Base-by-base conservation (phyloP, 352 stramenopile genomes). In the Phytophthora pini region DNA sequence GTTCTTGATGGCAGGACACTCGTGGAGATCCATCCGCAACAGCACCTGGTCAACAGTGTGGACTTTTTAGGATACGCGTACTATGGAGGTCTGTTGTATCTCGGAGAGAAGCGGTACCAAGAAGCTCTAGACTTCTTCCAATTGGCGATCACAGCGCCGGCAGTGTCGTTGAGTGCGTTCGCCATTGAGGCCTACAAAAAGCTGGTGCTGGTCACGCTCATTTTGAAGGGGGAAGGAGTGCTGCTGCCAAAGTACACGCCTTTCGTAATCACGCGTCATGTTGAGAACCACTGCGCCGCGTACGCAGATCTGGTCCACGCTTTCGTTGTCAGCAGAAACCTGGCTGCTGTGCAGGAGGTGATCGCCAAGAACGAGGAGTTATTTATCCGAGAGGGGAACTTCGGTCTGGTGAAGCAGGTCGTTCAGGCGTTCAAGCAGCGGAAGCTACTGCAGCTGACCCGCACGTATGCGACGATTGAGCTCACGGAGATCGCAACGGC, bases 121-220 rank as follows among this genome's bases (percentile, higher is more conserved):
- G 80, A 93, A 13, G 85, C 89, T 7, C 77, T 87, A 11, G 80
- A 93, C 31, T 83, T 90, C 26, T 85, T 96, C 46, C 68, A 88
- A 50, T 66, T 92, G 43, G 82, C 82, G 1, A 78, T 94, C 43
- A 94, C 89, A 13, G 76, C 84, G 22, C 89, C 89, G 0, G 89
- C 89, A 1, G 45, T 87, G 24, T 79, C 76, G 40, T 76, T 95
- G 5, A 94, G 84, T 60, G 86, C 84, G 2, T 90, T 96, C 45
- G 85, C 87, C 20, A 75, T 96, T 56, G 89, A 93, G 31, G 78
- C 85, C 24, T 93, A 89, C 80, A 95, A 95, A 74, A 94, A 94
- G 52, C 61, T 91, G 39, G 55, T 92, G 43, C 67, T 96, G 6
- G 74, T 82, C 48, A 86, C 80, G 52, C 68, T 96, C 31, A 77